A percentile compares a stretch with the other conserved stretches of the same genome.
Evolutionary conservation across 768 basidiomycete species (phyloP).

Genomic region (Termitomyces sp.): DNA sequence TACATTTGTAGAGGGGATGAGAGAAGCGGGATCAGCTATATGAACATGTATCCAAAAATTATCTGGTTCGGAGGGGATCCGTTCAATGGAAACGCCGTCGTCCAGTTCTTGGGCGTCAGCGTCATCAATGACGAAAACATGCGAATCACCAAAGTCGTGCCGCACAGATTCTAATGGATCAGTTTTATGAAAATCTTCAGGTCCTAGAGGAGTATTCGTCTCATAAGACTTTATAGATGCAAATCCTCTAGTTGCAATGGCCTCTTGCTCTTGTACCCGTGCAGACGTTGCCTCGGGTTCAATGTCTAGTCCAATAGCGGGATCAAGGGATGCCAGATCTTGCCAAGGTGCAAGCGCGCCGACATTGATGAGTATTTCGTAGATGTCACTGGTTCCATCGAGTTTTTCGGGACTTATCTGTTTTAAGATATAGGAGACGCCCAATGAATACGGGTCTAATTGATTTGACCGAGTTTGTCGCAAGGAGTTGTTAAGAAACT

Average conservation of each 20-base stretch:
- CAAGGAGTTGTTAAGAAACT: conserved; percentile 52
- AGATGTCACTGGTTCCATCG: conserved; percentile 29
- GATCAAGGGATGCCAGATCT: conserved; percentile 43
- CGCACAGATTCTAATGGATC: conserved; percentile 71
- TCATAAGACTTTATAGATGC: conserved; percentile 11
- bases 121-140: conserved; percentile 88
- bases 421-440: conserved; percentile 54
- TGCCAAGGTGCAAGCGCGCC: conserved; percentile 84
- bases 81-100: conserved; percentile 85
- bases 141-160: conserved; percentile 78
- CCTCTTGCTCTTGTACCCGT: conserved; percentile 19
- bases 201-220: conserved; percentile 36
- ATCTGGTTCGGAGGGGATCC: conserved; percentile 51
- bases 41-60: conserved; percentile 83
- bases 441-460: conserved; percentile 52
- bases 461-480: conserved; percentile 45
- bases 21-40: conserved; percentile 85
- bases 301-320: conserved; percentile 28
- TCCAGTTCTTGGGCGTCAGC: conserved; percentile 78
- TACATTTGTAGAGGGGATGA: conserved; percentile 66
- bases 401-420: conserved; percentile 34
- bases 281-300: conserved; percentile 25
- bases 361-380: conserved; percentile 55
- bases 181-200: conserved; percentile 54
- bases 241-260: conserved; percentile 23